Conservation (phyloP, 2,329 filamentous ascomycete species). For the Neoarthrinium moseri region DNA sequence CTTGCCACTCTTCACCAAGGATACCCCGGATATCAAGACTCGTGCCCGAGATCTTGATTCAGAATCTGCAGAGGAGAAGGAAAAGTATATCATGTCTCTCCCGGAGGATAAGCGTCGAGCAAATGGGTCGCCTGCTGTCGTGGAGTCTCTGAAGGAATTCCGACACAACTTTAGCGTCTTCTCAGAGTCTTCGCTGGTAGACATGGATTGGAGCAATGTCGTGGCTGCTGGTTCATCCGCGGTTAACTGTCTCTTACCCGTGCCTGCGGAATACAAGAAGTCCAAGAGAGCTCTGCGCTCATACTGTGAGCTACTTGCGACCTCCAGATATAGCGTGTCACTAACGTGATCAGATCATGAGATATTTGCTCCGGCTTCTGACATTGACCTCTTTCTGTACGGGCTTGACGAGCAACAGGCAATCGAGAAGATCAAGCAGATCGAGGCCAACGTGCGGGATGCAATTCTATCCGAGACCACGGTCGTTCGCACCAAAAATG, state of each 20-base stretch:
- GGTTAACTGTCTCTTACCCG: conserved; percentile 73
- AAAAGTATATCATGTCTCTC: conserved; percentile 69
- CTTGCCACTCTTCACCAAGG: conserved; percentile 62
- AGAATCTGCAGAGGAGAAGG: conserved; percentile 60
- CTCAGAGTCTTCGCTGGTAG: conserved; percentile 72
- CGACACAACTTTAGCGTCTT: conserved; percentile 79
- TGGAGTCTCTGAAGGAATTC: conserved; percentile 67
- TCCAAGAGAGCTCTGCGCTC: conserved; percentile 64
- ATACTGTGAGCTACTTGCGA: conserved; percentile 50
- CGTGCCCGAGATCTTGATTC: conserved; percentile 57
- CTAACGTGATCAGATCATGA: conserved; percentile 56
- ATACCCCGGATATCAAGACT: conserved; percentile 57
- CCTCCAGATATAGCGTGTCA: neutral
- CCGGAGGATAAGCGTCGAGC: conserved; percentile 59
- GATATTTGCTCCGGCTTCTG: conserved; percentile 76
- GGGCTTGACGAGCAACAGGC: conserved; percentile 75
- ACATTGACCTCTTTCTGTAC: conserved; percentile 85
- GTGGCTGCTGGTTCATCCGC: conserved; percentile 80
- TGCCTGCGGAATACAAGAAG: conserved; percentile 58
- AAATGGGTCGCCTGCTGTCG: conserved; percentile 65
- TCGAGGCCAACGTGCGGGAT: conserved; percentile 73
- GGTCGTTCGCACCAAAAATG: conserved; percentile 81
- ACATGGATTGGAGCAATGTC: conserved; percentile 80
- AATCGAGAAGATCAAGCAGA: conserved; percentile 79
- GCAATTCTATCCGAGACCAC: conserved; percentile 81